Percentiles rank a stretch among this genome's conserved stretches.
phyloP scores from a whole-genome alignment of 2,329 filamentous ascomycete genomes.

The Botrytis aclada region DNA sequence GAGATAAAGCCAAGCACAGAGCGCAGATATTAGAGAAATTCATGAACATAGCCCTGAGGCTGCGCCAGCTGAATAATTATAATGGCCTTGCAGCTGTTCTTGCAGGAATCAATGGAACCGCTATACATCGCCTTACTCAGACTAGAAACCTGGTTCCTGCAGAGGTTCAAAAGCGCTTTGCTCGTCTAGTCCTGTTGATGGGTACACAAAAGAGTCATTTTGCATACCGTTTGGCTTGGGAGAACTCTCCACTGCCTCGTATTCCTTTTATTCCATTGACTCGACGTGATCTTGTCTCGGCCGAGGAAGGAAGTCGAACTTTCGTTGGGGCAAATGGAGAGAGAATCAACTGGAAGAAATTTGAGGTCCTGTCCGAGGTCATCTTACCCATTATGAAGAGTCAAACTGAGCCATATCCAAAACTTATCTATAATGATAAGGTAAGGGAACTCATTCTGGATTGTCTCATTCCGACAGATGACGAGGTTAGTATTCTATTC shows the following conservation, averaged over 20 bases:
- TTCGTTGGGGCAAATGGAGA: constrained; percentile 72
- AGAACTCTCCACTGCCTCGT: constrained; percentile 83
- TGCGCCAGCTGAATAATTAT: constrained; percentile 94
- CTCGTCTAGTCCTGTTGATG: constrained; percentile 88
- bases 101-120: constrained; percentile 84
- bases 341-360: constrained; percentile 96
- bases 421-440: constrained; percentile 65
- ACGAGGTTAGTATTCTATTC: constrained; percentile 64
- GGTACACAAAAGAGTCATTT: constrained; percentile 88
- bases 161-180: constrained; percentile 76
- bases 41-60: constrained; percentile 81
- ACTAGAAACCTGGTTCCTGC: constrained; percentile 73
- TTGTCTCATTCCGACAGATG: constrained; percentile 76
- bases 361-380: constrained; percentile 92
- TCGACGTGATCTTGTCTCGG: constrained; percentile 82
- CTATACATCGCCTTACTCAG: constrained; percentile 77
- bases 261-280: constrained; percentile 94
- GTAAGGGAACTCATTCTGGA: constrained; percentile 76
- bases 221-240: constrained; percentile 95
- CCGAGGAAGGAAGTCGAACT: constrained; percentile 88
- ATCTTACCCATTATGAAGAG: constrained; percentile 88
- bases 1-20: constrained; percentile 94
- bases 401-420: constrained; percentile 78
- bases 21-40: constrained; percentile 92
- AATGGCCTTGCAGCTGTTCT: constrained; percentile 93